These are phyloP conservation scores for Arthroderma sp. DNA, from an alignment of 2,329 filamentous ascomycete species.

Conservation along the genomic window DNA sequence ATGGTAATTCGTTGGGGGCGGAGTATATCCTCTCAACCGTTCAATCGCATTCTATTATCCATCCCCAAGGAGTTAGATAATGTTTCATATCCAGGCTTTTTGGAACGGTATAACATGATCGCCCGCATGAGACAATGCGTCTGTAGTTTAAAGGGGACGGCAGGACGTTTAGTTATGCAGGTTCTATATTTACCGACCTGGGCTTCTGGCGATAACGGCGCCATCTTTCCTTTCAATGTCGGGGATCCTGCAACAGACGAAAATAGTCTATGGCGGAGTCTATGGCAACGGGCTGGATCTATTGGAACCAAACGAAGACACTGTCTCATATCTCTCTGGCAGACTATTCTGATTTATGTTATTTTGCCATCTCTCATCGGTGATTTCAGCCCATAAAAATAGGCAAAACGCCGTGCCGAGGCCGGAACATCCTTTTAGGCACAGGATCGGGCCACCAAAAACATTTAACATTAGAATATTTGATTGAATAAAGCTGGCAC, in stretches of 20 bases:
- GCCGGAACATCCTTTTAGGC: not conserved
- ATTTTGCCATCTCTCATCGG: not conserved
- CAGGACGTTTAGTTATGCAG: not conserved
- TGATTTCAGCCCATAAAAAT: too few relatives aligned
- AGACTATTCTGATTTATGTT: not conserved
- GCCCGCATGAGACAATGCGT: conserved; percentile 2
- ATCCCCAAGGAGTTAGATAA: not conserved
- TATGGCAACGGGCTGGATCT: not conserved
- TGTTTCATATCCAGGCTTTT: not conserved
- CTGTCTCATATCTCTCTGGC: not conserved
- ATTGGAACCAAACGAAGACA: not conserved
- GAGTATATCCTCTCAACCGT: conserved; percentile 43
- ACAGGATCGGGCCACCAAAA: not conserved
- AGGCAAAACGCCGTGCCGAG: not conserved
- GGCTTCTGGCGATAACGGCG: conserved; percentile 16
- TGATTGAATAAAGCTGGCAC: too few relatives aligned
- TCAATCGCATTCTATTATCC: conserved; percentile 39
- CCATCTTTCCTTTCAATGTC: conserved; percentile 14
- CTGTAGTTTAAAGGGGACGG: not conserved
- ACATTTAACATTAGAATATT: too few relatives aligned
- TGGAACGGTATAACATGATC: not conserved
- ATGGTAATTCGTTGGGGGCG: conserved; percentile 47
- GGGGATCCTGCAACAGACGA: not conserved
- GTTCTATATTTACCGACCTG: conserved; percentile 13
- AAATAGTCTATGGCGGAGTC: not conserved